Conservation (phyloP, 2,329 filamentous ascomycete genomes). For the Claviceps sp. region DNA sequence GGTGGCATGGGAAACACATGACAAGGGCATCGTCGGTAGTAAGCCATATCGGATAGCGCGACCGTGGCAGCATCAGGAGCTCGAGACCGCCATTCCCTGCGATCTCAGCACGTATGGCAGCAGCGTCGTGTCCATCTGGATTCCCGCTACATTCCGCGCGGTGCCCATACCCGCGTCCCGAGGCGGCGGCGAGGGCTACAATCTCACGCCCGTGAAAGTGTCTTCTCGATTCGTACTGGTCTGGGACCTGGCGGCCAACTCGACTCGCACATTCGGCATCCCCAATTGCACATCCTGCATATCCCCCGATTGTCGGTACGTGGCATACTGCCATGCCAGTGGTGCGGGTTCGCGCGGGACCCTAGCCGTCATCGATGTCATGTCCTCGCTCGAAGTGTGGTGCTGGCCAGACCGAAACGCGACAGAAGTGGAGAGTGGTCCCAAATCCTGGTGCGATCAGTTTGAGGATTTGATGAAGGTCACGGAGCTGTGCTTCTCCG, state of each 20-base stretch:
- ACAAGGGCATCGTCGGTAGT: conserved; percentile 12
- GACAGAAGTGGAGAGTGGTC: conserved; percentile 11
- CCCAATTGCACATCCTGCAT: conserved; percentile 25
- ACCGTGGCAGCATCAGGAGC: conserved; percentile 24
- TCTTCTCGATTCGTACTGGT: conserved; percentile 22
- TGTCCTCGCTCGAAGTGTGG: conserved; percentile 23
- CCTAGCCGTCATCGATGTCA: conserved; percentile 24
- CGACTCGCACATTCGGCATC: conserved; percentile 25
- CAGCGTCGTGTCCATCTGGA: conserved; percentile 27
- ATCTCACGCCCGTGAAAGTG: conserved; percentile 20
- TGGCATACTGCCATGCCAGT: conserved; percentile 25
- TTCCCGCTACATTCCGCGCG: conserved; percentile 23
- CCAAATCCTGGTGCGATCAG: conserved; percentile 15
- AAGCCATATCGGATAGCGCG: conserved; percentile 23
- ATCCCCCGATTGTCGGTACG: conserved; percentile 26
- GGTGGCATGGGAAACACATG: conserved; percentile 24
- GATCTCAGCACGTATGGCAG: conserved; percentile 24
- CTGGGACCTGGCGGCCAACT: conserved; percentile 25
- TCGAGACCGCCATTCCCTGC: conserved; percentile 25
- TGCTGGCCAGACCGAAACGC: conserved; percentile 22
- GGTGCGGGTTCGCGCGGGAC: conserved; percentile 20
- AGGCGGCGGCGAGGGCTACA: conserved; percentile 17
- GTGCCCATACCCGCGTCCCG: conserved; percentile 15
- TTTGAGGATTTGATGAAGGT: conserved; percentile 21
- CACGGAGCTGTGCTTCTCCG: conserved; percentile 25